These are phyloP conservation scores for Neurospora sublineolata DNA, from an alignment of 495 filamentous ascomycete species.

Conservation along the genomic window DNA sequence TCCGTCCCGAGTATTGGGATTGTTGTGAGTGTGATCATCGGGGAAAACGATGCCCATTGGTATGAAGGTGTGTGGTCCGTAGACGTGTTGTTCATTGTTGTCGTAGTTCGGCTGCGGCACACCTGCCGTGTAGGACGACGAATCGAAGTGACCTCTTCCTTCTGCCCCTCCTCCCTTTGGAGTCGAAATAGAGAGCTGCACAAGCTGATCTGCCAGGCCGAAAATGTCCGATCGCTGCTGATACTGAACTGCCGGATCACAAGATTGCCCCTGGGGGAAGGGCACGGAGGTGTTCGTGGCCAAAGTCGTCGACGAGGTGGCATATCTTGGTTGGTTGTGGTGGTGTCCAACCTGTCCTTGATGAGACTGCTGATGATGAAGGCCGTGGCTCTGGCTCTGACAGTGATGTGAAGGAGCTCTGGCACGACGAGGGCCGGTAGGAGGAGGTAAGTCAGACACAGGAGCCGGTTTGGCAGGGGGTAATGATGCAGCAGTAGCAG, in stretches of 20 bases:
- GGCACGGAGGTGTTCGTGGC: not conserved
- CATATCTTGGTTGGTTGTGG: not conserved
- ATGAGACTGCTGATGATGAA: not conserved
- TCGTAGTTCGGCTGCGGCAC: not conserved
- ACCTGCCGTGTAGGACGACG: not conserved
- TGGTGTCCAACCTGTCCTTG: not conserved
- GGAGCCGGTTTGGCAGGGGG: not conserved
- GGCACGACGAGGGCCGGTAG: conserved; percentile 5
- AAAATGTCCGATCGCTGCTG: not conserved
- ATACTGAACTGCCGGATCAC: not conserved
- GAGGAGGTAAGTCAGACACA: not conserved
- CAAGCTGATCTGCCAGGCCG: not conserved
- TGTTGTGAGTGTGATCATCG: not conserved
- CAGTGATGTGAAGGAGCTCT: not conserved
- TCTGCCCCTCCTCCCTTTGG: not conserved
- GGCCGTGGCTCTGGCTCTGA: not conserved
- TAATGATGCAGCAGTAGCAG: not conserved
- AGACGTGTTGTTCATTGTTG: not conserved
- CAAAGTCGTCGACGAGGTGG: not conserved
- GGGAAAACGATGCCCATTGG: not conserved
- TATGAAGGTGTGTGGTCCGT: not conserved
- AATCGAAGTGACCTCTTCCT: too few relatives aligned
- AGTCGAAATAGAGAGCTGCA: not conserved
- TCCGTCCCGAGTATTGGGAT: not conserved
- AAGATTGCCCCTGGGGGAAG: not conserved